Conservation (phyloP, 1,284 basidiomycete species). For the Salmacisia buchloeana region DNA sequence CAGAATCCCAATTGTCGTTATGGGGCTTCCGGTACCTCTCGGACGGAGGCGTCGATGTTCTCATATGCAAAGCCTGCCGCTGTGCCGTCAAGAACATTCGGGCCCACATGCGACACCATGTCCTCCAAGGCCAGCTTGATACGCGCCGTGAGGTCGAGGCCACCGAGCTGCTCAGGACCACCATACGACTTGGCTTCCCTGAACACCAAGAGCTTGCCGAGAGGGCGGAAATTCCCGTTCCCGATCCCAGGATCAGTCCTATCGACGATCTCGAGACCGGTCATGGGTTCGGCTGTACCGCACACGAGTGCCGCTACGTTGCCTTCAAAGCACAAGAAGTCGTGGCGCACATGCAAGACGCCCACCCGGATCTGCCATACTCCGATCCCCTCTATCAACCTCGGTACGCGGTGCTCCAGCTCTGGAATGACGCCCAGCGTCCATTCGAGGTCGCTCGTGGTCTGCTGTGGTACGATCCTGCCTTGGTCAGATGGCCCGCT, state of each 20-base stretch:
- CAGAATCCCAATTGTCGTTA: not conserved
- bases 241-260: not conserved
- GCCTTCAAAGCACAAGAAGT: not conserved
- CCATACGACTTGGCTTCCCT: not conserved
- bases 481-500: not conserved
- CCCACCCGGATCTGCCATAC: not conserved
- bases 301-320: not conserved
- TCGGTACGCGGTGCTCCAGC: not conserved
- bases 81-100: not conserved
- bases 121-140: not conserved
- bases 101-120: slow-evolving; percentile 5
- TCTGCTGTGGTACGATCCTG: not conserved
- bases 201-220: not conserved
- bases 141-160: not conserved
- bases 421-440: not conserved
- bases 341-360: not conserved
- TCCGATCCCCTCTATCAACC: not conserved
- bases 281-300: not conserved
- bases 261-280: not conserved
- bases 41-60: not conserved
- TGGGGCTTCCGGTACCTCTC: not conserved
- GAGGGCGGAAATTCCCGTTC: not conserved
- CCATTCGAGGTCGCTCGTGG: not conserved
- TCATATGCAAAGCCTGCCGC: not conserved
- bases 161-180: not conserved